Evolutionary conservation across 352 stramenopile species (phyloP), one percentile per base, ranked within the genome.

Genomic region (Elongisporangium anandrum): DNA sequence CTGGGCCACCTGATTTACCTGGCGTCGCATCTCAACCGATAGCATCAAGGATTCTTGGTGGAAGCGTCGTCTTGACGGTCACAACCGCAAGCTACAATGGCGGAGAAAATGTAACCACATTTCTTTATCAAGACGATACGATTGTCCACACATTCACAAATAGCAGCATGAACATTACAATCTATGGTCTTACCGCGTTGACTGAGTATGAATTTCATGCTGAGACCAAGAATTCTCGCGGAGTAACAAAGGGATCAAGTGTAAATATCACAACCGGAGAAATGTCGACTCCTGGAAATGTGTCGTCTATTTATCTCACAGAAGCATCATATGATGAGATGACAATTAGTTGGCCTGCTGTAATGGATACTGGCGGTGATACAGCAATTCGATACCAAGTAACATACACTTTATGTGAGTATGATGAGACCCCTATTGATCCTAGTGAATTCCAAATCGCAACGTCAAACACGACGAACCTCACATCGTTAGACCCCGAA

Each of bases 291-390:
- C 79, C 79, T 21, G 69, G 77, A 15, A 45, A 57, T 4, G 66
- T 87, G 10, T 17, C 45, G 15, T 63, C 64, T 13, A 20, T 87
- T 4, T 7, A 63, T 9, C 12, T 67, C 0, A 34, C 70, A 8
- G 70, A 62, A 7, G 38, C 64, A 0, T 73, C 75, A 0, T 81
- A 71, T 52, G 75, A 75, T 24, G 61, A 65, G n/a, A 48, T 89
- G 20, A 20, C 39, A 6, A 62, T 89, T 3, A 39, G 39, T 8
- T 89, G 79, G 79, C 54, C 72, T 13, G 5, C 22, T 0, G 67
- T 83, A 21, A 20, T 61, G 17, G 69, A 87, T 56, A 80, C 60
- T 2, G 79, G 79, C 9, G 79, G 79, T 12, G 79, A 89, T 29
- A 7, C 22, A 0, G 17, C n/a, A 13, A 52, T 87, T 10, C 61